phyloP scores from a whole-genome alignment of 176 grass and related monocot genomes.

The Metroxylon sagu region DNA sequence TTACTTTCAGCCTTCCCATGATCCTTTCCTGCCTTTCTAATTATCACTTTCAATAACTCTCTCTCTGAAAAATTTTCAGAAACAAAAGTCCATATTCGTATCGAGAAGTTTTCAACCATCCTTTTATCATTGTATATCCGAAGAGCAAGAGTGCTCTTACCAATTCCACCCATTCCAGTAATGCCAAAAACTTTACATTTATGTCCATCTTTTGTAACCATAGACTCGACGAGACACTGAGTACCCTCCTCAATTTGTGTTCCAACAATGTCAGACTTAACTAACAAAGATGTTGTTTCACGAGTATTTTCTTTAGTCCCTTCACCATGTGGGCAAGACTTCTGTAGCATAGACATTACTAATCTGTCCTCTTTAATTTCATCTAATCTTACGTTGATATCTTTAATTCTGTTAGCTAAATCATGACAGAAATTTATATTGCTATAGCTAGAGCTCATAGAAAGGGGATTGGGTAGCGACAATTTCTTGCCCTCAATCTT shows the following conservation, averaged over 20 bases:
- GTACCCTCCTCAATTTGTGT: slow-evolving; percentile 36
- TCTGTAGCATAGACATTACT: background rate
- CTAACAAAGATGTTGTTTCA: background rate
- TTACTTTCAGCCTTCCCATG: slow-evolving; percentile 24
- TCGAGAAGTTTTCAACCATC: slow-evolving; percentile 49
- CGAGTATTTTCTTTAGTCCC: background rate
- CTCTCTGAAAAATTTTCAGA: slow-evolving; percentile 41
- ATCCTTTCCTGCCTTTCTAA: slow-evolving; percentile 29
- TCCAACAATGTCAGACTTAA: slow-evolving; percentile 27
- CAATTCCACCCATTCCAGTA: slow-evolving; percentile 48
- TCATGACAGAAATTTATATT: slow-evolving; percentile 42
- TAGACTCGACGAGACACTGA: slow-evolving; percentile 37
- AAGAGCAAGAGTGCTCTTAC: slow-evolving; percentile 64
- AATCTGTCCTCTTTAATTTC: slow-evolving; percentile 50
- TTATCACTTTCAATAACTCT: slow-evolving; percentile 52
- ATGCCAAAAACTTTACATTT: slow-evolving; percentile 61
- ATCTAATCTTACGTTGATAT: slow-evolving; percentile 44
- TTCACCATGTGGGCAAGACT: no score
- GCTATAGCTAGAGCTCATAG: slow-evolving; percentile 27
- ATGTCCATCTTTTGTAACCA: slow-evolving; percentile 52
- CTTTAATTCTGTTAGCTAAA: slow-evolving; percentile 41
- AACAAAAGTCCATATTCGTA: slow-evolving; percentile 47
- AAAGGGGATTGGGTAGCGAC: slow-evolving; percentile 26
- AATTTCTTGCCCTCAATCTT: slow-evolving; percentile 49
- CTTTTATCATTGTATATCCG: slow-evolving; percentile 52